Evolutionary conservation across 208 protist genomes (phyloP).

Genomic region (Trypanosoma theileri): DNA sequence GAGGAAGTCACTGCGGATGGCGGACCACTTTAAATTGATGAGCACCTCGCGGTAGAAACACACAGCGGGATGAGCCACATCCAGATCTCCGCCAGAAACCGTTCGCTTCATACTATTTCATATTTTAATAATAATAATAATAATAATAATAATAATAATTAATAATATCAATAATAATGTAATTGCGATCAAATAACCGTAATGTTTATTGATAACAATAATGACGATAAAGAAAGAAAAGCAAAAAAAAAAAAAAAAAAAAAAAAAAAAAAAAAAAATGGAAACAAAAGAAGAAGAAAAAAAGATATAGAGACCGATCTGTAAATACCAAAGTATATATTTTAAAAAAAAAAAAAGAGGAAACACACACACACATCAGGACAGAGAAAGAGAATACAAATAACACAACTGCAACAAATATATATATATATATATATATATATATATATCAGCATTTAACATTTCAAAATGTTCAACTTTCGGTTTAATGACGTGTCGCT

Average conservation of each 20-base stretch:
- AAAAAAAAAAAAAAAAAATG: background rate
- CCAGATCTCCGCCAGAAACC: constrained; percentile 28
- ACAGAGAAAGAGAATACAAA: no score
- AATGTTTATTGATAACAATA: background rate
- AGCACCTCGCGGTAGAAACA: constrained; percentile 83
- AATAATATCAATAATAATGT: background rate
- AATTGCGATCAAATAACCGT: background rate
- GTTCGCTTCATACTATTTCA: constrained; percentile 51
- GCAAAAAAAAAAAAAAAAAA: background rate
- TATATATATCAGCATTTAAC: no score
- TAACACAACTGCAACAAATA: no score
- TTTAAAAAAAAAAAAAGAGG: no score
- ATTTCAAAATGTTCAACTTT: background rate
- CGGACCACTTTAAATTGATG: constrained; percentile 65
- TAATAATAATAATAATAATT: constrained; percentile 3
- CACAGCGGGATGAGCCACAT: constrained; percentile 56
- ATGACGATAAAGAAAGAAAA: background rate
- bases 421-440: no score
- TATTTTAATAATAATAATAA: background rate
- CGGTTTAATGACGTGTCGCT: constrained; percentile 55
- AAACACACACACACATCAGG: no score
- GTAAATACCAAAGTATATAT: no score
- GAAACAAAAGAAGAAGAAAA: background rate
- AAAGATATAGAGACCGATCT: background rate
- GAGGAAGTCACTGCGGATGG: constrained; percentile 71